These are phyloP conservation scores for Penstemon newberryi DNA, from an alignment of 257 asterid genomes.

Conservation along the genomic window DNA sequence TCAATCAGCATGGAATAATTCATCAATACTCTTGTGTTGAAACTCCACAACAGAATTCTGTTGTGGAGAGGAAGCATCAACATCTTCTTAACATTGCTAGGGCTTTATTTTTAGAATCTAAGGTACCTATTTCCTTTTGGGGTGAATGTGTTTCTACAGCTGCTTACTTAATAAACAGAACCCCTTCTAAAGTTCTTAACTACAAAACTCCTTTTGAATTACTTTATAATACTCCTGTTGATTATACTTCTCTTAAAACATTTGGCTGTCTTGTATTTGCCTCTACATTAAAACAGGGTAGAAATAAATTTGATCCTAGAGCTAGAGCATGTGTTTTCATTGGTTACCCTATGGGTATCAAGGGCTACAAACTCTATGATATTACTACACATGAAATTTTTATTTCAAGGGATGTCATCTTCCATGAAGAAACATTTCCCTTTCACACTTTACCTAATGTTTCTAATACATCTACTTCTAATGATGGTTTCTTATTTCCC, in stretches of 20 bases:
- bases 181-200: neutral
- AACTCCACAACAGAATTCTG: neutral
- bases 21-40: neutral
- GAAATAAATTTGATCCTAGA: neutral
- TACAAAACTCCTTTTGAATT: neutral
- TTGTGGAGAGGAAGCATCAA: neutral
- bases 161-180: neutral
- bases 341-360: neutral
- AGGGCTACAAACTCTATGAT: neutral
- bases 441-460: neutral
- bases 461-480: too few species aligned
- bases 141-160: neutral
- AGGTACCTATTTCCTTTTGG: neutral
- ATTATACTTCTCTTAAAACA: neutral
- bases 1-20: neutral
- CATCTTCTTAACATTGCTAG: neutral
- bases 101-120: neutral
- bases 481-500: neutral
- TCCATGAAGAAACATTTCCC: neutral
- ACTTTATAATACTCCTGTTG: neutral
- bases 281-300: neutral
- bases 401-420: neutral
- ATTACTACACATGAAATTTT: neutral
- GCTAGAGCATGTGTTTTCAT: neutral
- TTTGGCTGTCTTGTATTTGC: neutral